Evolutionary conservation across 257 asterid genomes (phyloP).

Genomic region (Rauvolfia tetraphylla): DNA sequence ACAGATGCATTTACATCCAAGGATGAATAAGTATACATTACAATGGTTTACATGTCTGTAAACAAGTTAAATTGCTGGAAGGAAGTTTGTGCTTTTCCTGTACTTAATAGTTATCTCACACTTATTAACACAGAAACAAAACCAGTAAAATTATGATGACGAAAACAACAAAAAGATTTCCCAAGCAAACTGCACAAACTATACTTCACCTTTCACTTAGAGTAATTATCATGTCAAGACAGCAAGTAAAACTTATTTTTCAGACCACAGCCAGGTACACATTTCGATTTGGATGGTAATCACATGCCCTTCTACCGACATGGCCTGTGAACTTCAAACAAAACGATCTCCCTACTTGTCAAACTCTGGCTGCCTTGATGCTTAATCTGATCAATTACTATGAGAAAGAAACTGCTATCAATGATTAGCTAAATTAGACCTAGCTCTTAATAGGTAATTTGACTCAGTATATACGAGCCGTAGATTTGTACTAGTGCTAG

Average conservation of each 20-base stretch:
- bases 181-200: background rate
- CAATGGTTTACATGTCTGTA: background rate
- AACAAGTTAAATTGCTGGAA: background rate
- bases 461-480: too few species aligned
- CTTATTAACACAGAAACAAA: background rate
- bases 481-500: too few species aligned
- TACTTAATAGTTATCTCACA: background rate
- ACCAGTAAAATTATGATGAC: background rate
- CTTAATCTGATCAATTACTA: background rate
- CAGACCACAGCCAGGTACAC: background rate
- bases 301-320: background rate
- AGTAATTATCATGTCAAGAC: slow-evolving; percentile 2
- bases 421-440: too few species aligned
- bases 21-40: background rate
- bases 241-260: background rate
- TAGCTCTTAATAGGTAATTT: too few species aligned
- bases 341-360: background rate
- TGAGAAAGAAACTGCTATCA: background rate
- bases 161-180: background rate
- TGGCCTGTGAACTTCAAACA: background rate
- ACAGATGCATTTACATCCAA: background rate
- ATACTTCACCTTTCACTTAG: background rate
- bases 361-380: background rate
- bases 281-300: background rate
- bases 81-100: background rate